Base-by-base conservation (phyloP, 2,329 filamentous ascomycete genomes). In the Claviceps humidiphila region DNA sequence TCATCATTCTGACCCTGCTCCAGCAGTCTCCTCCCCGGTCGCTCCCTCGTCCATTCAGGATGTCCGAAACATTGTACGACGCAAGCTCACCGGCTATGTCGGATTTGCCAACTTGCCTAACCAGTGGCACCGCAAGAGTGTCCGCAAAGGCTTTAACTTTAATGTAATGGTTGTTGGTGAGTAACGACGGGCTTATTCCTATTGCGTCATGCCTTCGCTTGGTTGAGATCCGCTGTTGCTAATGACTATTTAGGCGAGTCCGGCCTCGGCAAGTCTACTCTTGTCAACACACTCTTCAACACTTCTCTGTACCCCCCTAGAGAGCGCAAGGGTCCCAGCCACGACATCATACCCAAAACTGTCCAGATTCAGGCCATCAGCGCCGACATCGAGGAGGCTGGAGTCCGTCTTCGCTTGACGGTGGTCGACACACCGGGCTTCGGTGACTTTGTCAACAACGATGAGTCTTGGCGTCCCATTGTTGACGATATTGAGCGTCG, bases 81-180 rank as follows among this genome's bases (percentile, higher is more conserved):
- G 93, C 72, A 98, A 98, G 79, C 77, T 98, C 68, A 97, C 93
- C 49, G 93, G 93, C 66, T 98, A 97, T 65, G 93, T 98, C 65
- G 93, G 93, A 60, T 98, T 98, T 67, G 93, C 93, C 71, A 98
- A 98, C 71, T 74, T 98, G 68, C 93, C 93, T 58, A 98, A 98
- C 76, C 93, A 98, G 75, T 98, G 93, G 93, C 93, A 98, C 78
- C 91, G 93, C 72, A 98, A 98, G 85, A 96, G 90, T 82, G 93
- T 98, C 65, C 89, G 93, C 68, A 98, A 98, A 75, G 93, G 93
- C 57, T 98, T 98, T 82, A 98, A 97, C 81, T 98, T 98, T 80
- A 98, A 98, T 69, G 93, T 98, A 62, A 98, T 98, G 93, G 93
- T 98, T 72, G 93, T 98, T 73, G 93, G 93, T 97, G 78, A 67